Evolutionary conservation across 495 filamentous ascomycete genomes (phyloP).

Genomic region (Letharia columbiana): DNA sequence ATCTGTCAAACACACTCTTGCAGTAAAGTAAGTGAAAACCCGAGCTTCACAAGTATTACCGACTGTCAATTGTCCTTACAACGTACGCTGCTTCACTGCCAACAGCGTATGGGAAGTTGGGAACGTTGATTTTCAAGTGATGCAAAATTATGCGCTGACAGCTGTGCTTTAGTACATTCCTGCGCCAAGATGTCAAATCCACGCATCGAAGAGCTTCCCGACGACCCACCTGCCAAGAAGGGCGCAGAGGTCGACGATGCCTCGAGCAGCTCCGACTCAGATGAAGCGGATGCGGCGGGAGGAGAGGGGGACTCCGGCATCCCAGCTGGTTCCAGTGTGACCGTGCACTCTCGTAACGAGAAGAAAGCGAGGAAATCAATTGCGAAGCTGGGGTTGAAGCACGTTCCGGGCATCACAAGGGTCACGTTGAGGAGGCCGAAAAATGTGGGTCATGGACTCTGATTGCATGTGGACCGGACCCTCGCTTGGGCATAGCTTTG

Average conservation of each 20-base stretch:
- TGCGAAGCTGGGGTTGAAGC: slow-evolving; percentile 93
- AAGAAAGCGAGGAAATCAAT: slow-evolving; percentile 99
- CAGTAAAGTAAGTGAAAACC: background rate
- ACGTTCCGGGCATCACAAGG: slow-evolving; percentile 92
- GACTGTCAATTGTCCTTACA: background rate
- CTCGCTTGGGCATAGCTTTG: background rate
- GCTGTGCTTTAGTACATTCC: slow-evolving; percentile 14
- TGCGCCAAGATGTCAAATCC: slow-evolving; percentile 78
- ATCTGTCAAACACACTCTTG: background rate
- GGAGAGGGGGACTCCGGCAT: slow-evolving; percentile 53
- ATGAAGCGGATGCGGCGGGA: slow-evolving; percentile 55
- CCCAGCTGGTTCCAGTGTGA: slow-evolving; percentile 76
- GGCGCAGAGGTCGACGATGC: slow-evolving; percentile 66
- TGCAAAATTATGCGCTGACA: background rate
- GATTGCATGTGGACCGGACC: background rate
- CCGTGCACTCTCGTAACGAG: slow-evolving; percentile 96
- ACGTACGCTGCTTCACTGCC: background rate
- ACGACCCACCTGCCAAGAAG: slow-evolving; percentile 74
- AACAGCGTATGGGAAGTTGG: background rate
- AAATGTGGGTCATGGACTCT: slow-evolving; percentile 57
- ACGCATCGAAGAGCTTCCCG: slow-evolving; percentile 92
- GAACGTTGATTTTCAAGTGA: background rate
- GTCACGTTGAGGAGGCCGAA: slow-evolving; percentile 96
- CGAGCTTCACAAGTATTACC: background rate
- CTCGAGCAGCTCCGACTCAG: slow-evolving; percentile 68